Conservation (phyloP, 257 asterid genomes). For the Solanum tarapatanum region DNA sequence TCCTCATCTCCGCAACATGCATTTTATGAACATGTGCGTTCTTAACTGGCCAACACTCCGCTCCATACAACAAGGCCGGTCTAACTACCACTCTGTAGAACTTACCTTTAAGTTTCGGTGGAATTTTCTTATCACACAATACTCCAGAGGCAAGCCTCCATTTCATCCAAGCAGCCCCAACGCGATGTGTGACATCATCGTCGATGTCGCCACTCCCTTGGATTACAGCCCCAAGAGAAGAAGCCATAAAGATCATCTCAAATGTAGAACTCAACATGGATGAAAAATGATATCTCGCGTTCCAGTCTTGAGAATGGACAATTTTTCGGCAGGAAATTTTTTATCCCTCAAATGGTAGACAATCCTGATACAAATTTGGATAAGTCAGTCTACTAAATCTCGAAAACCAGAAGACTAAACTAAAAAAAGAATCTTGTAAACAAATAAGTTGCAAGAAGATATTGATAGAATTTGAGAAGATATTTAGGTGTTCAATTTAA, state of each 20-base stretch:
- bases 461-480: neutral
- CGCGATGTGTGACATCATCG: too few relatives aligned
- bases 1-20: too few relatives aligned
- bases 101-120: too few relatives aligned
- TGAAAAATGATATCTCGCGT: neutral
- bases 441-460: neutral
- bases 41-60: too few relatives aligned
- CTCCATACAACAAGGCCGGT: too few relatives aligned
- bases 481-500: neutral
- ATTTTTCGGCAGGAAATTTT: fast-evolving
- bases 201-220: too few relatives aligned
- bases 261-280: constrained; percentile 36
- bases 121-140: too few relatives aligned
- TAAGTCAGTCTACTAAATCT: neutral
- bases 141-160: too few relatives aligned
- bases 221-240: too few relatives aligned
- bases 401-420: neutral
- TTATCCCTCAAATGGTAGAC: neutral
- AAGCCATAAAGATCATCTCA: constrained; percentile 37
- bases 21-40: too few relatives aligned
- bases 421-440: neutral
- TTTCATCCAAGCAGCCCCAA: too few relatives aligned
- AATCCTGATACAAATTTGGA: fast-evolving
- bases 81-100: too few relatives aligned
- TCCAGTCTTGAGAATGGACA: fast-evolving